A percentile compares a stretch with the other conserved stretches of the same genome.
These are phyloP conservation scores for Ascoidea rubescens DNA, from an alignment of 805 yeast species.

Conservation along the genomic window DNA sequence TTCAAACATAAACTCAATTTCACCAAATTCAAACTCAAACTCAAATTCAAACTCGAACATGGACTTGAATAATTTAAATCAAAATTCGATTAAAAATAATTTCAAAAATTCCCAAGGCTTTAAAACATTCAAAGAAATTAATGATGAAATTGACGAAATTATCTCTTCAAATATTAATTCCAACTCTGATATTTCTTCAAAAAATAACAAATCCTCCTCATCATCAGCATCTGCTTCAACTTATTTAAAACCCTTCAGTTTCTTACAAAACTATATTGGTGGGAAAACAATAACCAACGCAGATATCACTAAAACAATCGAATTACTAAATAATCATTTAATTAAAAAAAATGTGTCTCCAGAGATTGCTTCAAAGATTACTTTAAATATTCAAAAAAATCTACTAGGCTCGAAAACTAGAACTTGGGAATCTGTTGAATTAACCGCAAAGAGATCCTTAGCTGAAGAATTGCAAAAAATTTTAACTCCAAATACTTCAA, in stretches of 20 bases:
- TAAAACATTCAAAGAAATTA: slow-evolving; percentile 7
- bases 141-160: slow-evolving; percentile 8
- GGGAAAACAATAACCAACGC: slow-evolving; percentile 50
- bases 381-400: slow-evolving; percentile 54
- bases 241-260: slow-evolving; percentile 34
- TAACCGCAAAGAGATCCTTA: slow-evolving; percentile 55
- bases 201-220: not conserved
- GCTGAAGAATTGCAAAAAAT: slow-evolving; percentile 54
- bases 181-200: not conserved
- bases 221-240: slow-evolving; percentile 4
- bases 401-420: slow-evolving; percentile 61
- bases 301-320: slow-evolving; percentile 53
- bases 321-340: slow-evolving; percentile 59
- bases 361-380: slow-evolving; percentile 63
- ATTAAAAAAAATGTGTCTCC: slow-evolving; percentile 85
- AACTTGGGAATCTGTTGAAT: slow-evolving; percentile 59
- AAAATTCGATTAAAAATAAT: slow-evolving; percentile 10
- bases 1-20: not conserved
- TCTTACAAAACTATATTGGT: slow-evolving; percentile 48
- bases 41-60: not conserved
- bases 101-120: slow-evolving; percentile 9
- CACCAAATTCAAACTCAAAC: not conserved
- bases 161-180: not conserved
- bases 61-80: slow-evolving; percentile 15
- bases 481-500: slow-evolving; percentile 83